These are phyloP conservation scores for Blastobotrys arbuscula DNA, from an alignment of 1,139 yeast species.

Conservation along the genomic window DNA sequence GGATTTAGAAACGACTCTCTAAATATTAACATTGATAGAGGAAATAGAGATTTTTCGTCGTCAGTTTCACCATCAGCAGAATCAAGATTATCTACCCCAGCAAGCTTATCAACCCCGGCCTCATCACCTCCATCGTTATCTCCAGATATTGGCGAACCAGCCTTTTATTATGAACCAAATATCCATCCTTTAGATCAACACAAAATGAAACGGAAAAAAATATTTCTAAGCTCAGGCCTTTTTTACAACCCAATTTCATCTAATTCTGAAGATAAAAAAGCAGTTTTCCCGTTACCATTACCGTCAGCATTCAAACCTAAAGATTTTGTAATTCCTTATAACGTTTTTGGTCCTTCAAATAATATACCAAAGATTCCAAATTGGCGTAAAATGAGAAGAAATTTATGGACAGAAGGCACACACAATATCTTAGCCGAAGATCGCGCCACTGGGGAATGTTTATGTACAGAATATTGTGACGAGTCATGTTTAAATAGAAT, in stretches of 20 bases:
- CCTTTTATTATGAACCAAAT: neutral
- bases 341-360: constrained; percentile 33
- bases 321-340: constrained; percentile 34
- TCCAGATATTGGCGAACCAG: neutral
- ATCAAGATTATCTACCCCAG: neutral
- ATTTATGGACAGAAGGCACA: constrained; percentile 15
- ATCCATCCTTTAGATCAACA: neutral
- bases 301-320: constrained; percentile 16
- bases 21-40: neutral
- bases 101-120: neutral
- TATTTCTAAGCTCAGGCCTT: constrained; percentile 6
- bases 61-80: neutral
- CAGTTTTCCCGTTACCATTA: constrained; percentile 25
- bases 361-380: constrained; percentile 24
- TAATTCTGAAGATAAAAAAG: neutral
- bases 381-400: constrained; percentile 33
- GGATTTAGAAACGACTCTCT: no score
- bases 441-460: constrained; percentile 19
- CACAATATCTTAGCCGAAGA: neutral
- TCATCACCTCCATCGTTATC: neutral
- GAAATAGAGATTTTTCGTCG: neutral
- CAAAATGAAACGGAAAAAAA: neutral
- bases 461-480: constrained; percentile 27
- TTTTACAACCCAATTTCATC: neutral
- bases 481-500: constrained; percentile 32